These are phyloP conservation scores for Drosera spatulata DNA, from an alignment of 179 eudicot species.

Conservation along the genomic window DNA sequence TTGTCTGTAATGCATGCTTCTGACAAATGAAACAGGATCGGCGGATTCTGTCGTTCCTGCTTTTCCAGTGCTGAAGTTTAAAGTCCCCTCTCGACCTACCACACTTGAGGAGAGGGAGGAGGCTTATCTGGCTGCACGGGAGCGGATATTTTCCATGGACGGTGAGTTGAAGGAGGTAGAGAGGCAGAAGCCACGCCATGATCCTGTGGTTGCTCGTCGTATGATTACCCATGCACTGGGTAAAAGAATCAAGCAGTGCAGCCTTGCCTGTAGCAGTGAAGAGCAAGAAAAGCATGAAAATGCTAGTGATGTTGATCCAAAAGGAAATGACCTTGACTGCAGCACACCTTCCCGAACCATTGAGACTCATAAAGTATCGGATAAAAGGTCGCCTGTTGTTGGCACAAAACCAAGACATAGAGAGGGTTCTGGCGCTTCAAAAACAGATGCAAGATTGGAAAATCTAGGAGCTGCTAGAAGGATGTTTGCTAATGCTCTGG, in stretches of 20 bases:
- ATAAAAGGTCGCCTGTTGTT: conserved; percentile 7
- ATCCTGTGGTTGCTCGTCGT: conserved; percentile 80
- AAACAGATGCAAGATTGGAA: conserved; percentile 39
- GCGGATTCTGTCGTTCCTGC: no score
- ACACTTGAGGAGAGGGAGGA: conserved; percentile 76
- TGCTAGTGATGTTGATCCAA: conserved; percentile 4
- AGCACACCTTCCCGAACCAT: conserved; percentile 4
- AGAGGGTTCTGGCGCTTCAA: conserved; percentile 18
- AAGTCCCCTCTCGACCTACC: conserved; percentile 15
- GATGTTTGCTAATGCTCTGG: conserved; percentile 81
- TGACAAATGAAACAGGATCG: no score
- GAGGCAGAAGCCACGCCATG: conserved; percentile 47
- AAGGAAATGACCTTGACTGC: conserved; percentile 3
- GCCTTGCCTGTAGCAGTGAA: conserved; percentile 10
- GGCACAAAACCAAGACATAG: conserved; percentile 13
- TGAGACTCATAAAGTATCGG: conserved; percentile 3
- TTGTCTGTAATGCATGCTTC: no score
- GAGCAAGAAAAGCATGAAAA: conserved; percentile 15
- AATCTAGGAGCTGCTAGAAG: conserved; percentile 89
- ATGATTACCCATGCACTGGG: conserved; percentile 98
- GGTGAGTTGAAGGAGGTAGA: conserved; percentile 21
- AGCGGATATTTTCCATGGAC: conserved; percentile 56
- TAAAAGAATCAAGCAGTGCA: conserved; percentile 32
- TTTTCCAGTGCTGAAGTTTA: conserved; percentile 34
- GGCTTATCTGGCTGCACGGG: conserved; percentile 79